These are phyloP conservation scores for Eremochloa ophiuroides DNA, from an alignment of 176 grass and related monocot species.

Conservation along the genomic window DNA sequence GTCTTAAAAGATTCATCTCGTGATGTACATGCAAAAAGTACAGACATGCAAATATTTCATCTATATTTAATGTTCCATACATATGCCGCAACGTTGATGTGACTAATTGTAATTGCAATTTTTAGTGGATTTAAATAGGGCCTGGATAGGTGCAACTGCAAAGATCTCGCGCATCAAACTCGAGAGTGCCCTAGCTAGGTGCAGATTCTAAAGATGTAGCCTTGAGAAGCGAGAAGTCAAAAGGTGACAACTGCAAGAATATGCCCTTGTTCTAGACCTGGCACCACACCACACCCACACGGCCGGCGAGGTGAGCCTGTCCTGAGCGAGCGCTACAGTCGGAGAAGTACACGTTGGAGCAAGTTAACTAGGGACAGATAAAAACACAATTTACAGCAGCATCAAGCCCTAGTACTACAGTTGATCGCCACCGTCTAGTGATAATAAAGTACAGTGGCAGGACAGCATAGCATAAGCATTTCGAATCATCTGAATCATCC, in stretches of 20 bases:
- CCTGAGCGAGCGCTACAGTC: neutral
- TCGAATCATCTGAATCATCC: constrained; percentile 40
- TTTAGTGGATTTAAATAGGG: no score
- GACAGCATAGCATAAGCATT: neutral
- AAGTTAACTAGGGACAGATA: neutral
- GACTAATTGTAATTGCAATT: no score
- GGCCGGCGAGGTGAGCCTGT: no score
- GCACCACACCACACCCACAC: neutral
- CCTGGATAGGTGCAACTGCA: no score
- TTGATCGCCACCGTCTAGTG: neutral
- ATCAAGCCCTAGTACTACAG: neutral
- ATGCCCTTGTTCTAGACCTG: constrained; percentile 31
- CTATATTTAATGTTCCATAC: no score
- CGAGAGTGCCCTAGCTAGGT: no score
- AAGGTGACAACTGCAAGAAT: constrained; percentile 33
- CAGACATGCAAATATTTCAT: no score
- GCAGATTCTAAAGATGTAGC: neutral
- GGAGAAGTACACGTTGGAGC: neutral
- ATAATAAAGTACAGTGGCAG: neutral
- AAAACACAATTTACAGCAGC: neutral
- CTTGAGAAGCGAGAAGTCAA: constrained; percentile 28
- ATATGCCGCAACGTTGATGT: no score
- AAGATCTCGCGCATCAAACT: neutral
- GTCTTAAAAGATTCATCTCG: no score
- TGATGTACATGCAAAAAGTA: no score